phyloP scores from a whole-genome alignment of 1,284 basidiomycete genomes.

The Microbotryum lychnidis-dioicae region DNA sequence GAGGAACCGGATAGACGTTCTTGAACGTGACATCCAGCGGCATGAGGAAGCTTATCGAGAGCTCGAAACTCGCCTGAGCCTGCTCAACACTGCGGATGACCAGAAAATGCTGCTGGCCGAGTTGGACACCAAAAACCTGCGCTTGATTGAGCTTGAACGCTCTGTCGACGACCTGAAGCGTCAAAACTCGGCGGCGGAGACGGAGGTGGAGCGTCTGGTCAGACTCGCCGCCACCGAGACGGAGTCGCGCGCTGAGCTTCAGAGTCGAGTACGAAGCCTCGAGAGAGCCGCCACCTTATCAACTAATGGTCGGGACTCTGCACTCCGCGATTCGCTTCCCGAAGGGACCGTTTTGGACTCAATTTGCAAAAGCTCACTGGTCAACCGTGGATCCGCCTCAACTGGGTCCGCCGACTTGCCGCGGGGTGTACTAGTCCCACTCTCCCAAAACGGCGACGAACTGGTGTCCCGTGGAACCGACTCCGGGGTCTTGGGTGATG shows the following conservation, averaged over 20 bases:
- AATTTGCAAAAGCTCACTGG: conserved; percentile 58
- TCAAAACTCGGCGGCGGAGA: conserved; percentile 56
- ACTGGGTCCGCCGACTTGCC: too few species aligned
- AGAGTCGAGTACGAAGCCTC: conserved; percentile 19
- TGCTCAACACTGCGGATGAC: conserved; percentile 55
- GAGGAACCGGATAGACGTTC: conserved; percentile 59
- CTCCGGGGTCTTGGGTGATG: too few species aligned
- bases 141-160: conserved; percentile 62
- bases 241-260: conserved; percentile 24
- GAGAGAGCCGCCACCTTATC: conserved; percentile 5
- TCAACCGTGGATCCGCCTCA: conserved; percentile 68
- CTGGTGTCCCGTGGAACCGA: too few species aligned
- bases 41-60: conserved; percentile 56
- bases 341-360: not conserved
- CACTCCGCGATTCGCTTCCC: not conserved
- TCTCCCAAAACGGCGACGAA: too few species aligned
- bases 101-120: conserved; percentile 53
- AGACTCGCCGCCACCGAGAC: conserved; percentile 26
- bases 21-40: conserved; percentile 69
- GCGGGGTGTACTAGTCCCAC: too few species aligned
- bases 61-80: conserved; percentile 63
- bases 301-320: not conserved
- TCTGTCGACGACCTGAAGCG: conserved; percentile 66
- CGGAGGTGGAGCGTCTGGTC: conserved; percentile 56
- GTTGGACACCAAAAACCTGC: conserved; percentile 67